Evolutionary conservation across 345 rosid genomes (phyloP), one percentile per base, ranked within the genome.

Genomic region (Lepidium didymum): DNA sequence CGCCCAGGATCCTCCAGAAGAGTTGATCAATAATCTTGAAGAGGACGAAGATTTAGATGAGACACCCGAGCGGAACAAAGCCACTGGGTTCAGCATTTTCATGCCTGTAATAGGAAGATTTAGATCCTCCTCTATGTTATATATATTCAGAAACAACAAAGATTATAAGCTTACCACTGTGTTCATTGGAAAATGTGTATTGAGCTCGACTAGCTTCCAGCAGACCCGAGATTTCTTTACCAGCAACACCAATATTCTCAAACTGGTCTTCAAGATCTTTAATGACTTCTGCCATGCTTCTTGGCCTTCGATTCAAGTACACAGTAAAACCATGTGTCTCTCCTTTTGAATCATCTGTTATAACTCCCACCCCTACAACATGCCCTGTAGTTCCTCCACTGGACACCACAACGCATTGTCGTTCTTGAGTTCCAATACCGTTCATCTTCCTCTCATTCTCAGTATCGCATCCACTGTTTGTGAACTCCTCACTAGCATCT

Each of bases 201-300:
- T 77, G 96, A 70, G 85, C 84, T 79, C 69, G 77, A 75, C 83
- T 79, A 56, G 92, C 89, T 81, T 93, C 98, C 67, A 93, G 75
- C 58, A 90, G 64, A 18, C 77, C 78, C 0, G 96, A 88, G 55
- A 93, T 90, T 73, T 84, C 92, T 58, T 76, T 87, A 52, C 88
- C 98, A 60, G 96, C 82, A 40, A 49, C 56, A 66, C 91, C 88
- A 58, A 86, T 81, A 18, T 56, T 60, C 6, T 12, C 71, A 76
- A 93, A 93, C 77, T 88, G 98, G 52, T 83, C 81, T 74, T 90
- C 96, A 47, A 93, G 90, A 75, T 93, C 98, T 75, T 82, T 88
- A 56, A 93, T 79, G 59, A 93, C 96, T 83, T 93, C 96, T 16
- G 87, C 80, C 92, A 93, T 88, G 76, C 84, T 93, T 5, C 94